A percentile compares a stretch with the other conserved stretches of the same genome.
Evolutionary conservation across 805 yeast species (phyloP).

Genomic region (Saccharomycopsis oosterbeekiorum): DNA sequence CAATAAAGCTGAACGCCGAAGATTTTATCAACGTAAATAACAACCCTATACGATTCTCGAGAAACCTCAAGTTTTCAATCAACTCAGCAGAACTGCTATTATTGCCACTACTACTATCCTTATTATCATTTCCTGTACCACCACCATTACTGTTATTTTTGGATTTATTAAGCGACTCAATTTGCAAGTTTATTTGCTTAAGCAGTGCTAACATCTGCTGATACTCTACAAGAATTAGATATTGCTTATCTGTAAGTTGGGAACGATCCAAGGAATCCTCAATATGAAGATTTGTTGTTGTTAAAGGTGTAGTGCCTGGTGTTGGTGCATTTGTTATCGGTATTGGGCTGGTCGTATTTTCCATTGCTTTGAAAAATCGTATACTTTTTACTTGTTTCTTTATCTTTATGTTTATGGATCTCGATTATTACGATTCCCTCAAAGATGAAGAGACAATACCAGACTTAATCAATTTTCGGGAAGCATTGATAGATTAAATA

Average conservation of each 20-base stretch:
- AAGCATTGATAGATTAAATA: too few species aligned
- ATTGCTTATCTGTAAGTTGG: slow-evolving; percentile 11
- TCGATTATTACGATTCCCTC: neutral
- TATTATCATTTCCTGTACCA: neutral
- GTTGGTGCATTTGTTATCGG: neutral
- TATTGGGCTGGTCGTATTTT: neutral
- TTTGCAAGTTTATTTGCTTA: slow-evolving; percentile 4
- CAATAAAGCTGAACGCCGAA: slow-evolving; percentile 18
- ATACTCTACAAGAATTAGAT: slow-evolving; percentile 10
- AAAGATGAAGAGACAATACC: too few species aligned
- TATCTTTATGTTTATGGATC: neutral
- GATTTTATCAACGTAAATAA: slow-evolving; percentile 14
- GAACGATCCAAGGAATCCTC: slow-evolving; percentile 14
- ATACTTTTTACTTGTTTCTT: neutral
- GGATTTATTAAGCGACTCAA: slow-evolving; percentile 1
- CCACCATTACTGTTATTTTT: neutral
- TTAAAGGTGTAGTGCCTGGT: neutral
- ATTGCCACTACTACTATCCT: neutral
- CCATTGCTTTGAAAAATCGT: neutral
- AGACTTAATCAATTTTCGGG: too few species aligned
- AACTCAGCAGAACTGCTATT: slow-evolving; percentile 4
- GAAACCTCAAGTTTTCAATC: slow-evolving; percentile 10
- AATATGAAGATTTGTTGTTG: neutral
- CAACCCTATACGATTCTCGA: slow-evolving; percentile 17
- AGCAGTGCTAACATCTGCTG: slow-evolving; percentile 4